Conservation (phyloP, 2,329 filamentous ascomycete species). For the Fusarium austroafricanum region DNA sequence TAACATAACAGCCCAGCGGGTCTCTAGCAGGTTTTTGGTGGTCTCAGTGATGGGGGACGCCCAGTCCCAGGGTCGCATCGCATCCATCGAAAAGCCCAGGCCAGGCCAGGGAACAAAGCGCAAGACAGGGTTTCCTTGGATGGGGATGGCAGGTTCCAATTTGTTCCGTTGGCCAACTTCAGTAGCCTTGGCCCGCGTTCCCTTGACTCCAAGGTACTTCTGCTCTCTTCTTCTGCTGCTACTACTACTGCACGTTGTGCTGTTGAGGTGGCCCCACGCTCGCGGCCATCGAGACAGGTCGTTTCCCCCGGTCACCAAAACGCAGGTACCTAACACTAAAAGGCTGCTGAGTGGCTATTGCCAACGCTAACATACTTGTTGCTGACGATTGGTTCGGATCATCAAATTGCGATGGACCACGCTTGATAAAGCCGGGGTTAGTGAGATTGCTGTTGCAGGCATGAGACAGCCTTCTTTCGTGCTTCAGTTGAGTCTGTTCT, state of each 20-base stretch:
- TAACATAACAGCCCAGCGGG: slow-evolving; percentile 32
- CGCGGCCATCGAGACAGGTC: slow-evolving; percentile 8
- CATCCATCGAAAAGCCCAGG: slow-evolving; percentile 15
- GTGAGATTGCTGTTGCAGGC: slow-evolving; percentile 46
- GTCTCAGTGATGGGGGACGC: slow-evolving; percentile 36
- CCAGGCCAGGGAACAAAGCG: slow-evolving; percentile 7
- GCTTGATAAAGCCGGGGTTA: slow-evolving; percentile 41
- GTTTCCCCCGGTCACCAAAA: slow-evolving; percentile 24
- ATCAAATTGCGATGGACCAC: slow-evolving; percentile 44
- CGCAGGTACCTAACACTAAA: slow-evolving; percentile 31
- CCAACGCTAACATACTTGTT: slow-evolving; percentile 17
- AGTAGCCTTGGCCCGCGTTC: slow-evolving; percentile 23
- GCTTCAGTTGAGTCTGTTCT: slow-evolving; percentile 8
- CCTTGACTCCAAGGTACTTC: slow-evolving; percentile 17
- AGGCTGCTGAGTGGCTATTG: slow-evolving; percentile 38
- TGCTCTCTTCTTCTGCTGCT: background rate
- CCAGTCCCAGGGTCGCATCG: slow-evolving; percentile 27
- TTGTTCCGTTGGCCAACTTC: slow-evolving; percentile 5
- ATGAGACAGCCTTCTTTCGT: slow-evolving; percentile 40
- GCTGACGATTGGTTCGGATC: slow-evolving; percentile 35
- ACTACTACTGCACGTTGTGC: slow-evolving; percentile 16
- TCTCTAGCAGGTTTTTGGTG: slow-evolving; percentile 37
- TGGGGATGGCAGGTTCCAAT: slow-evolving; percentile 24
- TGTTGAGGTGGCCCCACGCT: slow-evolving; percentile 25
- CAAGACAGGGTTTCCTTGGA: slow-evolving; percentile 30